Evolutionary conservation across 257 asterid genomes (phyloP), one percentile per base, ranked within the genome.

Genomic region (Gentiana straminea): DNA sequence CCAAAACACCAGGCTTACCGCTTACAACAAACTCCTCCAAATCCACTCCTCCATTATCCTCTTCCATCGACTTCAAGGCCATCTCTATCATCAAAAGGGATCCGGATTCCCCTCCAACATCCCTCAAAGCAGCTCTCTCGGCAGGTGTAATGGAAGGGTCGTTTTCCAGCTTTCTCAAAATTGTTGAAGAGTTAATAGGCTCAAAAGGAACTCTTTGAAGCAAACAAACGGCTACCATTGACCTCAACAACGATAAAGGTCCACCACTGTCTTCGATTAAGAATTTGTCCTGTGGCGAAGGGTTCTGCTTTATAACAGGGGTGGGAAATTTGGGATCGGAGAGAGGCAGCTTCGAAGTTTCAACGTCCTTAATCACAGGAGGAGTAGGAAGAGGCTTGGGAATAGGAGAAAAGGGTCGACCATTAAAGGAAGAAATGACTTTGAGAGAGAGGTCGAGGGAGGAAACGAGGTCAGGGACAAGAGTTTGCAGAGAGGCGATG

Each of bases 191-290:
- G 69, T 91, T 95, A 34, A 87, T 82, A 3, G 95, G 72, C 44
- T 46, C 72, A 36, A 84, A 87, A 15, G 98, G 98, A 3, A 84
- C 94, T 70, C 94, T 76, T 74, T 83, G 89, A 39, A 84, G 45
- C 84, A 91, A 73, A 68, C 90, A 91, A 3, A 79, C 95, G 0
- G 96, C 96, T 57, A 91, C 96, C 92, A 87, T 81, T 1, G 96
- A 78, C 84, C 96, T 65, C 5, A 87, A 92, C 10, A 87, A 73
- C 13, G 83, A 72, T 37, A 87, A 73, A 5, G 92, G 81, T 4
- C 85, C 94, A 1, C 89, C 94, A 43, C 80, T 68, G 63, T 83
- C 96, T 59, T 84, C 94, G 11, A 78, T 63, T 63, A 73, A 58
- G 50, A 76, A 69, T 73, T 57, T 65, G 24, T 24, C 24, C 24